Evolutionary conservation across 2,329 filamentous ascomycete genomes (phyloP).

Genomic region (Aspergillus ochraceoroseus): DNA sequence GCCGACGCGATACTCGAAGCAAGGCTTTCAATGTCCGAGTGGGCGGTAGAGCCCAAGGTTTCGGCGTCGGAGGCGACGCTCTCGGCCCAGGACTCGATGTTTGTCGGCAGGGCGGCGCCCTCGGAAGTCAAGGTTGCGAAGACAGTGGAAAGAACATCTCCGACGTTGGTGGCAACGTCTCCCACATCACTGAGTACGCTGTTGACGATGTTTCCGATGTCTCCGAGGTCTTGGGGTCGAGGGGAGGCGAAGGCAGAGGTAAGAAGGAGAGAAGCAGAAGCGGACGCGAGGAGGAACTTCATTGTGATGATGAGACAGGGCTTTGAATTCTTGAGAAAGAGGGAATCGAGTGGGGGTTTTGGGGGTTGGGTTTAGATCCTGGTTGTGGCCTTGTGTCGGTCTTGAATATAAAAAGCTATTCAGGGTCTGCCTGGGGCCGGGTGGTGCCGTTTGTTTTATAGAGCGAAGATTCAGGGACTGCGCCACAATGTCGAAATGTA

Average conservation of each 20-base stretch:
- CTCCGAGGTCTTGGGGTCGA: conserved; percentile 13
- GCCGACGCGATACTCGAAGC: conserved; percentile 17
- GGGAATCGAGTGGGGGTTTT: not conserved
- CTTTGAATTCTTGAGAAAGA: not conserved
- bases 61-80: conserved; percentile 14
- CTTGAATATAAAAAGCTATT: too few species aligned
- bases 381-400: too few species aligned
- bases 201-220: conserved; percentile 3
- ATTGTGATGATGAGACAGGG: conserved; percentile 23
- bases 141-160: not conserved
- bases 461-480: too few species aligned
- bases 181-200: conserved; percentile 11
- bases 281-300: conserved; percentile 28
- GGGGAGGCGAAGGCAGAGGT: conserved; percentile 19
- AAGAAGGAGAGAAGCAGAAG: conserved; percentile 25
- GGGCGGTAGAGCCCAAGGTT: conserved; percentile 13
- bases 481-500: too few species aligned
- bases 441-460: too few species aligned
- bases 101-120: conserved; percentile 12
- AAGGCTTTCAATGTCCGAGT: conserved; percentile 7
- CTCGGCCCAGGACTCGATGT: conserved; percentile 13
- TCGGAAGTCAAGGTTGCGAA: conserved; percentile 7
- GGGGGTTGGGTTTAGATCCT: too few species aligned
- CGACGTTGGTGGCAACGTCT: not conserved
- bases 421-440: too few species aligned